Base-by-base conservation (phyloP, 129 eudicot species). In the Chrysanthemum lavandulifolium region DNA sequence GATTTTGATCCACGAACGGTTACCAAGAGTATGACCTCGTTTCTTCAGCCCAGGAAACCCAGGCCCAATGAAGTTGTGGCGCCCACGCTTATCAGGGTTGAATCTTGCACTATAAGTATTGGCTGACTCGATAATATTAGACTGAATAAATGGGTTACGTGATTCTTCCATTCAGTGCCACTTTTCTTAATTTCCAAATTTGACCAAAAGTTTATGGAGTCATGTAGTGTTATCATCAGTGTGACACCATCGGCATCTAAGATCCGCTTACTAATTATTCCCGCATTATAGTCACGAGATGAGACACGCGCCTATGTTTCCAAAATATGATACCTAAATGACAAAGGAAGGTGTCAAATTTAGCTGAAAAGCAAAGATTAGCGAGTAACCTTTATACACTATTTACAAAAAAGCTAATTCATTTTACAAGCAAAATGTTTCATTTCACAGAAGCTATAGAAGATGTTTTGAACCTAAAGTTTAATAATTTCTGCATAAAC, bases 1-100 rank as follows among this genome's bases (percentile, higher is more conserved):
- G 65, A 94, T 90, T 83, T 76, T 86, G 69, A 90, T 94, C 99
- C 99, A 94, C 50, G 99, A 94, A 14, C 97, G 96, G 81, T 76
- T 90, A 67, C 94, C 96, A 78, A 70, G 89, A 49, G 86, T 67
- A 78, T 83, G 98, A 50, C 88, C 89, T 83, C 99, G 82, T 86
- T 90, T 94, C 79, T 90, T 94, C 65, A 90, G 65, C 65, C 96
- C 94, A 1, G 86, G 86, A 79, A 93, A 82, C 67, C 85, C 88
- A 36, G 82, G 73, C 52, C 86, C 84, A 16, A 62, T 72, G 63
- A 76, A 53, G 79, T 72, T 81, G 2, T 78, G 79, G 66, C 69
- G 65, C 67, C 86, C 87, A 12, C 51, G 75, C 36, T 85, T 86
- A 55, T 78, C 83, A 0, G 51, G 61, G 76, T 64, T 57, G 73